phyloP scores from a whole-genome alignment of 139 green algal species.

The Edaphochlamys debaryana region DNA sequence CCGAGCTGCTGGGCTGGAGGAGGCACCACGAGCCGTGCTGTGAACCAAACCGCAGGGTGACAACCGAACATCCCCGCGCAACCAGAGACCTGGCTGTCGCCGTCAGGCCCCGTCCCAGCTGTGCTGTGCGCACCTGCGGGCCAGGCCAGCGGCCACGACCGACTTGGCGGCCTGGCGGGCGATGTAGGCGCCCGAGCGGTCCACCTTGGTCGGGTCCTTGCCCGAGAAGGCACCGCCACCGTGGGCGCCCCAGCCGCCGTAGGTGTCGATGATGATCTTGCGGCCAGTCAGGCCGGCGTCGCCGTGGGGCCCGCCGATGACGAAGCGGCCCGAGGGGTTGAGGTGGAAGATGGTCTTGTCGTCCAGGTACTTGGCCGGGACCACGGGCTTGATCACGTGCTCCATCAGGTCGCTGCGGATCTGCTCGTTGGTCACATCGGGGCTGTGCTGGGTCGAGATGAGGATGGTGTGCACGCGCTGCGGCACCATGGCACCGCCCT shows the following conservation, averaged over 20 bases:
- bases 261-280: constrained; percentile 99
- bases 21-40: too few relatives aligned
- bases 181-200: constrained; percentile 97
- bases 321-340: constrained; percentile 97
- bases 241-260: constrained; percentile 98
- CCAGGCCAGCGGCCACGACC: constrained; percentile 92
- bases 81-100: too few relatives aligned
- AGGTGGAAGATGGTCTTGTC: constrained; percentile 99
- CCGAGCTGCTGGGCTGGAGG: too few relatives aligned
- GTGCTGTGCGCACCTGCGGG: constrained; percentile 76
- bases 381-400: constrained; percentile 99
- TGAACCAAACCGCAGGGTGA: too few relatives aligned
- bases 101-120: too few relatives aligned
- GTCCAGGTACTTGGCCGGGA: constrained; percentile 97
- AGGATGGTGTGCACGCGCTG: constrained; percentile 98
- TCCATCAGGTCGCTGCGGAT: constrained; percentile 94
- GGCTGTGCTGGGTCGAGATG: constrained; percentile 97
- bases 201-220: constrained; percentile 91
- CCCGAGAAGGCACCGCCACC: constrained; percentile 98
- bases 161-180: constrained; percentile 98
- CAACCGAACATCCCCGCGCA: too few relatives aligned
- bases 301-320: constrained; percentile 97
- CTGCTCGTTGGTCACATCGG: constrained; percentile 96
- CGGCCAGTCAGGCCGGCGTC: constrained; percentile 97
- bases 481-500: constrained; percentile 93